Conservation (phyloP, 2,329 filamentous ascomycete genomes). For the Colletotrichum sp. region DNA sequence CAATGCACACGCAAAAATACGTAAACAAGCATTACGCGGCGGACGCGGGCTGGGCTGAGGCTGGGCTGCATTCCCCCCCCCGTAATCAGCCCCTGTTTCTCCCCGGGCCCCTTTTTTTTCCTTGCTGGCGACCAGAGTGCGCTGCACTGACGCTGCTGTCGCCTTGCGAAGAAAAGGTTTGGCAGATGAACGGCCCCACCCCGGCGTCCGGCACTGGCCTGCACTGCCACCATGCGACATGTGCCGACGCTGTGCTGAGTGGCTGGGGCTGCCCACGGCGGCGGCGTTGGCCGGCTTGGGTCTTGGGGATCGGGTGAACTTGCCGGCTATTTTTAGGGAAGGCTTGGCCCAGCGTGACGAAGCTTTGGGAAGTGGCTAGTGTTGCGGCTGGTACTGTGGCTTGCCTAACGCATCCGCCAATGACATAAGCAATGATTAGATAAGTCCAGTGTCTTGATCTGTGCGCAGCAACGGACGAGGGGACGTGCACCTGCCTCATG, state of each 20-base stretch:
- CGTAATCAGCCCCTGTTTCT: not conserved
- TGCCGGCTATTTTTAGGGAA: not conserved
- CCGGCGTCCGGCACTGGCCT: not conserved
- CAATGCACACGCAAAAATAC: not conserved
- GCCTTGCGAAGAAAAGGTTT: not conserved
- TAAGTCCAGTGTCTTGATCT: conserved; percentile 62
- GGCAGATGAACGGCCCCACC: conserved; percentile 5
- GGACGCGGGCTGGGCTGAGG: conserved; percentile 19
- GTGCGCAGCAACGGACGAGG: not conserved
- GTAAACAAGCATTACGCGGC: conserved; percentile 18
- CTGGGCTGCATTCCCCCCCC: conserved; percentile 18
- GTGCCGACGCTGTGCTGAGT: not conserved
- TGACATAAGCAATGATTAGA: not conserved
- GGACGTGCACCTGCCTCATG: not conserved
- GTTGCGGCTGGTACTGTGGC: not conserved
- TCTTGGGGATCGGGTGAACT: not conserved
- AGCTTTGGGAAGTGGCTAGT: not conserved
- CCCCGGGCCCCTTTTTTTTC: not conserved
- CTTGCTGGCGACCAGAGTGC: not conserved
- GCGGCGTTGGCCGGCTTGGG: not conserved
- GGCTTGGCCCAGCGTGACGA: not conserved
- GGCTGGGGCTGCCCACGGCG: not conserved
- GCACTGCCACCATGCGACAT: conserved; percentile 12
- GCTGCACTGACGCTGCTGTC: not conserved
- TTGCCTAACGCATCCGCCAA: not conserved